phyloP scores from a whole-genome alignment of 1,139 yeast genomes.

The Meyerozyma sp. region DNA sequence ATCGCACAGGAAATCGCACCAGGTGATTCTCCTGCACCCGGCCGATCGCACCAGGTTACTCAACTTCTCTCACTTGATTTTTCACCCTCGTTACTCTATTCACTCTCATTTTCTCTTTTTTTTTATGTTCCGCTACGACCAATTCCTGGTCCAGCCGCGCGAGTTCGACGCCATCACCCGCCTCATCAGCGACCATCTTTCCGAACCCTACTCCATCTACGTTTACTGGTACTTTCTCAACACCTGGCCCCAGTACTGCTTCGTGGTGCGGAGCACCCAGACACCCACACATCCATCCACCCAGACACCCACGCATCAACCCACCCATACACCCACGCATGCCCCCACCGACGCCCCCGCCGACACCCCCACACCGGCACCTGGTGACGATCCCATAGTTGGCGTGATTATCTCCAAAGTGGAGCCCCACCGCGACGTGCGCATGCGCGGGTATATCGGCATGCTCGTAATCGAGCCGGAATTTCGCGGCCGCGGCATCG shows the following conservation, averaged over 20 bases:
- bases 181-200: conserved; percentile 31
- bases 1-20: too few relatives aligned
- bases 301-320: conserved; percentile 8
- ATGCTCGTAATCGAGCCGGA: conserved; percentile 82
- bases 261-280: conserved; percentile 22
- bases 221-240: conserved; percentile 46
- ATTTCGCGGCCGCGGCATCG: conserved; percentile 77
- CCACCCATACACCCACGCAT: conserved; percentile 7
- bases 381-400: conserved; percentile 19
- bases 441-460: conserved; percentile 87
- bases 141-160: conserved; percentile 15
- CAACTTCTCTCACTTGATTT: too few relatives aligned
- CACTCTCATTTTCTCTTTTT: too few relatives aligned
- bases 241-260: conserved; percentile 45
- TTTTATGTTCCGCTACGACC: conserved; percentile 15
- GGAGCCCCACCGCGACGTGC: conserved; percentile 68
- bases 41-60: background rate
- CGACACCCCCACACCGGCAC: conserved; percentile 7
- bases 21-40: background rate
- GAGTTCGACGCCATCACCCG: conserved; percentile 28
- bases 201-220: conserved; percentile 45
- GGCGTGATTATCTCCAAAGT: conserved; percentile 85
- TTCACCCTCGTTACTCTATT: too few relatives aligned
- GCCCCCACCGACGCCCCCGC: too few relatives aligned
- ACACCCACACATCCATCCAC: conserved; percentile 7